Conservation (phyloP, 2,329 filamentous ascomycete genomes). For the Hypoxylon sp. region DNA sequence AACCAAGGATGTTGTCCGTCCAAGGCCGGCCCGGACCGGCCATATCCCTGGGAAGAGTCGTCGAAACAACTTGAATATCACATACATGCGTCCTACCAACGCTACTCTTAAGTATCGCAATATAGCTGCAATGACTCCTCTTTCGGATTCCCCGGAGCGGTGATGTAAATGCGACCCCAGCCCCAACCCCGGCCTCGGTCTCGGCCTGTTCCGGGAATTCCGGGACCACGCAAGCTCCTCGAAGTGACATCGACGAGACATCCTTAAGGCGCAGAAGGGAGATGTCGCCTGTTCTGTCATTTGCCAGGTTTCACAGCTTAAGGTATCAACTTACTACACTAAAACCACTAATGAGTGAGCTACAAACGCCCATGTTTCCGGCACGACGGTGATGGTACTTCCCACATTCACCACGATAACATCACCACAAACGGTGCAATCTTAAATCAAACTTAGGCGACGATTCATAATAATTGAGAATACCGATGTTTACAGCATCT, state of each 20-base stretch:
- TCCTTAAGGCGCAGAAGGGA: not conserved
- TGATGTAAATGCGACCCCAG: slow-evolving; percentile 28
- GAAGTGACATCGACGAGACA: slow-evolving; percentile 11
- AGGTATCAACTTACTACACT: not conserved
- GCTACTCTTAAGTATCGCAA: slow-evolving; percentile 4
- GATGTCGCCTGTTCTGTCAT: not conserved
- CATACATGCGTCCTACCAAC: slow-evolving; percentile 7
- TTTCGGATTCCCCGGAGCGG: slow-evolving; percentile 37
- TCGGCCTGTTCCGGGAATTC: slow-evolving; percentile 38
- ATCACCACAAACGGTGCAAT: not conserved
- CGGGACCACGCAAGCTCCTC: slow-evolving; percentile 15
- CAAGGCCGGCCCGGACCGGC: not conserved
- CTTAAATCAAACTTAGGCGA: not conserved
- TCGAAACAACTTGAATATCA: slow-evolving; percentile 1
- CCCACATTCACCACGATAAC: not conserved
- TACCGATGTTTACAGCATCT: not conserved
- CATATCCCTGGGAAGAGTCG: not conserved
- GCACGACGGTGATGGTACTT: not conserved
- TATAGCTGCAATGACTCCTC: slow-evolving; percentile 25
- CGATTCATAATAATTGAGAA: not conserved
- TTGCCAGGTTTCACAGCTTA: not conserved
- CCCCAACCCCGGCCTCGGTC: slow-evolving; percentile 21
- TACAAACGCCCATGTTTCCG: not conserved
- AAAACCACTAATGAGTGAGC: not conserved
- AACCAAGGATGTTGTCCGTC: not conserved